Percentiles rank a stretch among this genome's conserved stretches.
Conservation (phyloP, 2,329 filamentous ascomycete genomes). For the Graphium sp. region DNA sequence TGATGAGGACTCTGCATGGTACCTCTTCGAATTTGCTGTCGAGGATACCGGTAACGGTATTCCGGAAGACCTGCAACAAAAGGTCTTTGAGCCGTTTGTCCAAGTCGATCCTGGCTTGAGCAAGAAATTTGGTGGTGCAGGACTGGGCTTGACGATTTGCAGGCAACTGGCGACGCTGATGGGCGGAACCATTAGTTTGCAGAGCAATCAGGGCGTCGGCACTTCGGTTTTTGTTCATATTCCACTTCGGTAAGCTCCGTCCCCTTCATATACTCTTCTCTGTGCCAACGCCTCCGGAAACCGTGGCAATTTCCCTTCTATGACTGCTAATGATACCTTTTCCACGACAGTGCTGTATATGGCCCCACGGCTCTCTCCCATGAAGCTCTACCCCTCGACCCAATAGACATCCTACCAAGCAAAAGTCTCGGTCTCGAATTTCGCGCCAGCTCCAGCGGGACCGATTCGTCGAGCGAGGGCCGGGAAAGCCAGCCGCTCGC, state of each 20-base stretch:
- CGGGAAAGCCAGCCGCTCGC: no score
- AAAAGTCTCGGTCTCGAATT: no score
- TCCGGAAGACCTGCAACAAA: conserved; percentile 56
- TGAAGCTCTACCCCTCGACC: no score
- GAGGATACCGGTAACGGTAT: conserved; percentile 81
- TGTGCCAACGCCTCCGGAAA: no score
- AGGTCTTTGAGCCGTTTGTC: conserved; percentile 87
- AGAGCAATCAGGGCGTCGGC: conserved; percentile 55
- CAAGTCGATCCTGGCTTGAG: conserved; percentile 81
- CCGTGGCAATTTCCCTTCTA: no score
- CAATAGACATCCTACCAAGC: no score
- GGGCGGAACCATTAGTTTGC: conserved; percentile 58
- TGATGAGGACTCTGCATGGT: conserved; percentile 39
- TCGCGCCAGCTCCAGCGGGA: no score
- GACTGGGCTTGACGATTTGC: conserved; percentile 76
- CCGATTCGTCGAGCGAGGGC: no score
- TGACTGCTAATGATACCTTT: no score
- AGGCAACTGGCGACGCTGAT: conserved; percentile 72
- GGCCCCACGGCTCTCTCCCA: no score
- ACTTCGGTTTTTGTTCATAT: conserved; percentile 73
- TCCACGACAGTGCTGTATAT: no score
- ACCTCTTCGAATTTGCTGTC: conserved; percentile 75
- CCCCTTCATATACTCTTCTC: no score
- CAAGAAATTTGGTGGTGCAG: conserved; percentile 82
- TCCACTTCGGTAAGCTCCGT: conserved; percentile 47